Evolutionary conservation across 2,329 filamentous ascomycete genomes (phyloP).

Genomic region (Coniochaeta pulveracea): DNA sequence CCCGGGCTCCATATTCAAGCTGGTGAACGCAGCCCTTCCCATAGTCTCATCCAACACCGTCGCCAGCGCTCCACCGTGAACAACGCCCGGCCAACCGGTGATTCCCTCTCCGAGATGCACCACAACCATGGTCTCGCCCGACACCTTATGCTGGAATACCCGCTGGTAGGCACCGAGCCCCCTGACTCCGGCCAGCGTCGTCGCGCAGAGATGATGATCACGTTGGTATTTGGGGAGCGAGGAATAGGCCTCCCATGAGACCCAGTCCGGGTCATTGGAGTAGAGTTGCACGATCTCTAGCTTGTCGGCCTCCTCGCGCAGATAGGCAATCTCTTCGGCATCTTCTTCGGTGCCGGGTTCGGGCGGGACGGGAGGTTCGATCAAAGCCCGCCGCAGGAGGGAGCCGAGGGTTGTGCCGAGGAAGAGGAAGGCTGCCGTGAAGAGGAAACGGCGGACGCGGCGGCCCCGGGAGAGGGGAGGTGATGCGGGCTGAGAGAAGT

Average conservation of each 20-base stretch:
- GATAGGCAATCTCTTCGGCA: constrained; percentile 22
- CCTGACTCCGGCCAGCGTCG: constrained; percentile 27
- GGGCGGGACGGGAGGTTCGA: constrained; percentile 31
- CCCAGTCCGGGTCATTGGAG: constrained; percentile 24
- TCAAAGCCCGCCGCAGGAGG: constrained; percentile 22
- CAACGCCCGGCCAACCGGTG: constrained; percentile 59
- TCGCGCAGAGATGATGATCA: constrained; percentile 24
- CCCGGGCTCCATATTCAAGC: constrained; percentile 30
- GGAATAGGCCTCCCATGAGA: constrained; percentile 28
- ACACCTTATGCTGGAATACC: constrained; percentile 49
- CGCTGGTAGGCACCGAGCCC: constrained; percentile 41
- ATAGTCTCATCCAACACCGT: constrained; percentile 60
- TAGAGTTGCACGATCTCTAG: constrained; percentile 37
- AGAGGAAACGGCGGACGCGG: constrained; percentile 14
- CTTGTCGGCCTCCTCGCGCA: constrained; percentile 28
- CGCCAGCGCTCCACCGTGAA: constrained; percentile 60
- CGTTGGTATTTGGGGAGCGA: constrained; percentile 9
- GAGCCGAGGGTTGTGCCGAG: constrained; percentile 27
- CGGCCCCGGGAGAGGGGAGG: constrained; percentile 12
- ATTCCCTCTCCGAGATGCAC: constrained; percentile 56
- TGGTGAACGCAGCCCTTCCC: constrained; percentile 45
- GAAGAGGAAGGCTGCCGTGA: constrained; percentile 24
- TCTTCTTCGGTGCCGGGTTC: constrained; percentile 28
- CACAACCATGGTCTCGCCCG: constrained; percentile 49
- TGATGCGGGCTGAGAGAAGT: too few relatives aligned